Conservation (phyloP, 768 basidiomycete species). For the Thelephora ganbajun region DNA sequence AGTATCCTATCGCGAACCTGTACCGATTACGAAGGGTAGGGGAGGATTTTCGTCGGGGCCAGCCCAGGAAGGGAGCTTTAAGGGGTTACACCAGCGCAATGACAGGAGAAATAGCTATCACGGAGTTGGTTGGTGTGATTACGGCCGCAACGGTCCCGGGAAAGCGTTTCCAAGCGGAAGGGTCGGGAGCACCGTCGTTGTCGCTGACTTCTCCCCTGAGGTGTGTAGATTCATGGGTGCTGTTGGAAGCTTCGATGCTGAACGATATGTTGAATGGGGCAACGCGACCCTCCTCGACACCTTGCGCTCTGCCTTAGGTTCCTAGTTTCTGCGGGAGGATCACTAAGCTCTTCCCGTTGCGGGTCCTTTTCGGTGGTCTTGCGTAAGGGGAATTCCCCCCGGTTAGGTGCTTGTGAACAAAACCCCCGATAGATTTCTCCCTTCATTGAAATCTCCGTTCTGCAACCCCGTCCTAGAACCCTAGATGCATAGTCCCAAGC, state of each 20-base stretch:
- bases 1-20: slow-evolving; percentile 15
- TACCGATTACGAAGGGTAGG: slow-evolving; percentile 19
- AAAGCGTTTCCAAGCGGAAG: neutral
- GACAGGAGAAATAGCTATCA: slow-evolving; percentile 9
- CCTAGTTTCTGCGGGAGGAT: neutral
- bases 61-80: slow-evolving; percentile 13
- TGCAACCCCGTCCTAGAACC: slow-evolving; percentile 20
- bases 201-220: neutral
- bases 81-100: slow-evolving; percentile 18
- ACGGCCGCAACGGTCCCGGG: neutral
- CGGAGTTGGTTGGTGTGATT: neutral
- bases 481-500: slow-evolving; percentile 21
- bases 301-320: neutral
- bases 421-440: slow-evolving; percentile 18
- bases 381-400: neutral
- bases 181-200: neutral
- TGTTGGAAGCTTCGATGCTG: neutral
- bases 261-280: neutral
- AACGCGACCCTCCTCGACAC: neutral
- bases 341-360: neutral
- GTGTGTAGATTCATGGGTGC: neutral
- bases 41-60: slow-evolving; percentile 23
- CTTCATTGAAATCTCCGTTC: slow-evolving; percentile 17
- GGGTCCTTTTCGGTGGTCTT: neutral
- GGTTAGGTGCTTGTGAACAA: neutral